Evolutionary conservation across 1,139 yeast species (phyloP).

Genomic region (Blastobotrys raffinosifermentans): DNA sequence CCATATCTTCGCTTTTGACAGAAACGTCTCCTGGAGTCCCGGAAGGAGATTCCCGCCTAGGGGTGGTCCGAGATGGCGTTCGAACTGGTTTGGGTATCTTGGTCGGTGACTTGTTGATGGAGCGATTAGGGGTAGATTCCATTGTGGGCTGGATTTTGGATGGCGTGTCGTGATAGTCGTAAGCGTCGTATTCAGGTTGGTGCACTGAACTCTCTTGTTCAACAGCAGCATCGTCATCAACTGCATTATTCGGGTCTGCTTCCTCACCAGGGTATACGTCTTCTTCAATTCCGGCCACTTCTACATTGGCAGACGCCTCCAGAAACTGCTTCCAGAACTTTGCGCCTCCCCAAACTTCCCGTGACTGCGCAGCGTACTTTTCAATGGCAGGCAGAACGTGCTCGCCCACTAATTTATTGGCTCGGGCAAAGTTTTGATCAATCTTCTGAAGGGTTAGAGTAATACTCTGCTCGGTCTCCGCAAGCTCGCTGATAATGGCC

Average conservation of each 20-base stretch:
- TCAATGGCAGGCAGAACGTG: slow-evolving; percentile 56
- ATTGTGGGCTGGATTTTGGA: slow-evolving; percentile 6
- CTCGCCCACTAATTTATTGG: slow-evolving; percentile 59
- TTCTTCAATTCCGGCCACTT: slow-evolving; percentile 53
- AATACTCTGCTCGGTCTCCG: slow-evolving; percentile 73
- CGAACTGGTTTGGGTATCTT: slow-evolving; percentile 12
- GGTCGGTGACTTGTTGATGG: slow-evolving; percentile 7
- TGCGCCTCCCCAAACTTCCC: slow-evolving; percentile 50
- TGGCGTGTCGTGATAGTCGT: background rate
- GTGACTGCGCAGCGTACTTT: slow-evolving; percentile 50
- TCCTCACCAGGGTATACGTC: slow-evolving; percentile 22
- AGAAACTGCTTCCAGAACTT: slow-evolving; percentile 71
- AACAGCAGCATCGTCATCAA: background rate
- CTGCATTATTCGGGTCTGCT: slow-evolving; percentile 2
- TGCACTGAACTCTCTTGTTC: background rate
- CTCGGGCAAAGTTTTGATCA: slow-evolving; percentile 60
- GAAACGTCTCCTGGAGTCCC: background rate
- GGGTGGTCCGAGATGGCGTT: slow-evolving; percentile 11
- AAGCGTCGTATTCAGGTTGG: background rate
- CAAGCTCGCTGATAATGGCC: slow-evolving; percentile 41
- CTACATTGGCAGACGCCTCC: slow-evolving; percentile 70
- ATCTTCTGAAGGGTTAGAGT: slow-evolving; percentile 74
- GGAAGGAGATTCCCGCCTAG: slow-evolving; percentile 9
- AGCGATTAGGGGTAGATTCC: slow-evolving; percentile 7
- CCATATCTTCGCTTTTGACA: slow-evolving; percentile 8